Percentiles rank a stretch among this genome's conserved stretches.
Evolutionary conservation across 164 flowering plant genomes (phyloP).

Genomic region (Magnolia kwangsiensis): DNA sequence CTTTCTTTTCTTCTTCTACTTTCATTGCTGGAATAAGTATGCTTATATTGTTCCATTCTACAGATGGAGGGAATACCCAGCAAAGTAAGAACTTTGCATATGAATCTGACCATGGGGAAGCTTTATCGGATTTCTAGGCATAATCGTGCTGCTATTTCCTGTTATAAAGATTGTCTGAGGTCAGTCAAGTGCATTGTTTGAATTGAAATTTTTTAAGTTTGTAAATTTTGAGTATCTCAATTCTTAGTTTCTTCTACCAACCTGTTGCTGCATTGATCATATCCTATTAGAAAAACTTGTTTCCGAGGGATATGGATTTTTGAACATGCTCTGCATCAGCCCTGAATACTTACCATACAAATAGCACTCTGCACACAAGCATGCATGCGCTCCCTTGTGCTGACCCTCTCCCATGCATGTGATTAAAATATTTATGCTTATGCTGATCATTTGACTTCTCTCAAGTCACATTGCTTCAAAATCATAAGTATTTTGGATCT

Average conservation of each 20-base stretch:
- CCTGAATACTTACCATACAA: not conserved
- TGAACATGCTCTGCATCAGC: not conserved
- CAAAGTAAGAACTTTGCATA: constrained; percentile 78
- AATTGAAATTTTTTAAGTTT: not conserved
- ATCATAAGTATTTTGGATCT: no score
- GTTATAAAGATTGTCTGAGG: constrained; percentile 92
- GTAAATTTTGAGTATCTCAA: not conserved
- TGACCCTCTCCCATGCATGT: no score
- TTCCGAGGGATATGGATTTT: not conserved
- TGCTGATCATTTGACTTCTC: no score
- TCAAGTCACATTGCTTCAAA: no score
- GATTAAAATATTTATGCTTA: no score
- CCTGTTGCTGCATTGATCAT: not conserved
- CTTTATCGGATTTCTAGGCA: constrained; percentile 73
- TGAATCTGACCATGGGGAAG: constrained; percentile 84
- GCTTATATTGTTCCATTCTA: constrained; percentile 7
- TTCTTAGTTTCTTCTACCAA: not conserved
- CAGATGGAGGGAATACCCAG: constrained; percentile 95
- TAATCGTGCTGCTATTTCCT: constrained; percentile 67
- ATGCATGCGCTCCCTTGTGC: no score
- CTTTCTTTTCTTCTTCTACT: not conserved
- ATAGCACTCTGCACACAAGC: no score
- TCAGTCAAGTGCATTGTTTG: constrained; percentile 20
- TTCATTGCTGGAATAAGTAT: not conserved
- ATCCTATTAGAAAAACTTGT: not conserved